Base-by-base conservation (phyloP, 73 alveolate genomes). In the Urostyla sp. region DNA sequence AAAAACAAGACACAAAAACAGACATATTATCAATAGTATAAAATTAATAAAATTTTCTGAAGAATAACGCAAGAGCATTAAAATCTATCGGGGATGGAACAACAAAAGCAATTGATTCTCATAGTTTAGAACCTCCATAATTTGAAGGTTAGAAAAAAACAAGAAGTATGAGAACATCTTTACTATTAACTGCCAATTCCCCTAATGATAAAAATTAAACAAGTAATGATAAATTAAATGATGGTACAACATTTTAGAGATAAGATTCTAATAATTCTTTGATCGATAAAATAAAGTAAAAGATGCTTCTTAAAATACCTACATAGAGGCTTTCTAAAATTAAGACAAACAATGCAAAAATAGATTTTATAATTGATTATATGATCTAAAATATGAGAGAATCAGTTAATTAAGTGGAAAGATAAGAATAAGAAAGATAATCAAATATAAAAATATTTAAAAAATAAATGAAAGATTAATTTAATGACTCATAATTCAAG, bases 381-480 rank as follows among this genome's bases (percentile, higher is more conserved):
- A 37, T 37, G 50, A 6, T 45, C 13, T 43, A 63, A 21, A 36
- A 63, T 60, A 63, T 63, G 2, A 63, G 31, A 31, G 79, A 63
- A 5, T 21, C 37, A 23, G 50, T 63, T 10, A 34, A 60, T 20
- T 10, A 20, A 10, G 24, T 63, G 1, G 37, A 57, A 5, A 2
- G 24, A 28, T 21, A 27, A 31, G 79, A 63, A 24, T 3, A 5
- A 2, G 61, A 63, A 21, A 35, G 79, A 8, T 48, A 38, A 28
- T 48, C 37, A 40, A 63, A 63, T 37, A 63, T 63, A 1, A 63
- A 63, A 46, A 40, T 63, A 5, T 35, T 40, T 8, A 63, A 63
- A 46, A 63, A 63, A 21, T 10, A 36, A 38, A 63, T 63, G 79
- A 63, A 63, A 40, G 79, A 63, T 40, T 31, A 63, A 23, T 63